A percentile compares a stretch with the other conserved stretches of the same genome.
Conservation (phyloP, 257 asterid genomes). For the Cordia subcordata region DNA sequence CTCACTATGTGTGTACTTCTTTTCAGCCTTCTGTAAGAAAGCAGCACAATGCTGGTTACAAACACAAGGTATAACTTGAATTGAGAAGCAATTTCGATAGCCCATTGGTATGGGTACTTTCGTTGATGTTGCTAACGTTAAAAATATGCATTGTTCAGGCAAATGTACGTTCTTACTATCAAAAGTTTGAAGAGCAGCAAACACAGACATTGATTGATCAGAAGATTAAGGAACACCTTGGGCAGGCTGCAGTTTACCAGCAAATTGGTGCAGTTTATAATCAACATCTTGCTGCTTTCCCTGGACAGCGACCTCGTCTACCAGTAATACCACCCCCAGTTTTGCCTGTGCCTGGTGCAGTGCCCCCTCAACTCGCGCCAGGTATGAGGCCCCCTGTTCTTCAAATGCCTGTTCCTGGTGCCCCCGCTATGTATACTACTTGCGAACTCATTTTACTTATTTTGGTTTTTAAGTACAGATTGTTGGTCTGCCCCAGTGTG, state of each 20-base stretch:
- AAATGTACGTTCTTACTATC: constrained; percentile 56
- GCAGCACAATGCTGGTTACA: constrained; percentile 69
- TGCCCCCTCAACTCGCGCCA: no score
- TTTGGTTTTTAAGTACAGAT: no score
- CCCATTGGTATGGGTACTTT: no score
- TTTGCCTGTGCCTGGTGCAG: constrained; percentile 18
- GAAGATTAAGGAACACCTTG: constrained; percentile 60
- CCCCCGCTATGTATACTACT: no score
- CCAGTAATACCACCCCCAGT: constrained; percentile 48
- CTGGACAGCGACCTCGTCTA: constrained; percentile 43
- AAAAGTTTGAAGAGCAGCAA: constrained; percentile 59
- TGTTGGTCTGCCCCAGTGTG: no score
- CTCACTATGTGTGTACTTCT: background rate
- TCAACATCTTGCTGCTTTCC: constrained; percentile 64
- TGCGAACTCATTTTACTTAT: no score
- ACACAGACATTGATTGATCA: constrained; percentile 58
- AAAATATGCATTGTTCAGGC: constrained; percentile 32
- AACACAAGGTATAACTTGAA: constrained; percentile 57
- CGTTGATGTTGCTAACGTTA: no score
- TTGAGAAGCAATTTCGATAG: no score
- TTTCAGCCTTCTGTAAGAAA: constrained; percentile 65
- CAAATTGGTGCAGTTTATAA: constrained; percentile 60
- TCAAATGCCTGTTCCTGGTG: no score
- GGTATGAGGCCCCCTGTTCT: no score
- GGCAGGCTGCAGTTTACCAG: constrained; percentile 51